These are phyloP conservation scores for Penicillium desertorum DNA, from an alignment of 495 filamentous ascomycete genomes.

Conservation along the genomic window DNA sequence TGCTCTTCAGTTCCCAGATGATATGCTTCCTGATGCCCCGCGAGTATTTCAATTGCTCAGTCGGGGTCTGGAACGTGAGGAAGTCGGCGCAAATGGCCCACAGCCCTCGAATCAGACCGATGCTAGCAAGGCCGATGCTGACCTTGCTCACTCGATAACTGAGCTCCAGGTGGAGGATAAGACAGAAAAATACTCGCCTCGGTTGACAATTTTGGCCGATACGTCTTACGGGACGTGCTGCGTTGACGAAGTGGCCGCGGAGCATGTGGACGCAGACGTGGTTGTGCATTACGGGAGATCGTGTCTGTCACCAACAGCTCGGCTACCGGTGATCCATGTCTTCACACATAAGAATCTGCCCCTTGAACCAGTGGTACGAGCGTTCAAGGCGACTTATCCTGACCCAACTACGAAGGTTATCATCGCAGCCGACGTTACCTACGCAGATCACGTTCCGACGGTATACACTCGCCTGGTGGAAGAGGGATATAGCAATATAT, in stretches of 20 bases:
- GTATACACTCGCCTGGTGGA: constrained; percentile 50
- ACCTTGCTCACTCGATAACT: constrained; percentile 29
- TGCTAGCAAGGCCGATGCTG: constrained; percentile 19
- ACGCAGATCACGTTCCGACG: constrained; percentile 62
- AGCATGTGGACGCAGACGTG: constrained; percentile 86
- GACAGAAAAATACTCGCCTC: constrained; percentile 37
- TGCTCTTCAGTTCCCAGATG: constrained; percentile 92
- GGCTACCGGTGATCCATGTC: constrained; percentile 87
- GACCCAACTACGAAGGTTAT: constrained; percentile 64
- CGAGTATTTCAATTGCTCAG: constrained; percentile 70
- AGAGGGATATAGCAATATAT: constrained; percentile 68
- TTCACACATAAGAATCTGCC: constrained; percentile 74
- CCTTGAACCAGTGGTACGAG: constrained; percentile 52
- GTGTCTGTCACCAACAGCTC: constrained; percentile 85
- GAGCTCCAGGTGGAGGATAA: constrained; percentile 34
- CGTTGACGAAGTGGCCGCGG: constrained; percentile 94
- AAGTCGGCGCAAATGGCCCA: constrained; percentile 19
- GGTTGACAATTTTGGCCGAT: constrained; percentile 86
- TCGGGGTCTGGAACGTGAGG: constrained; percentile 52
- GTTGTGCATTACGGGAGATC: constrained; percentile 94
- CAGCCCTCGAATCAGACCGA: constrained; percentile 16
- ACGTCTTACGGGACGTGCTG: constrained; percentile 97
- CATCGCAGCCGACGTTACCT: constrained; percentile 88
- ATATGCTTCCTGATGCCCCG: constrained; percentile 82
- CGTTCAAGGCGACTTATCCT: constrained; percentile 69